Base-by-base conservation (phyloP, 1,139 yeast genomes). In the Wickerhamomyces sp. region DNA sequence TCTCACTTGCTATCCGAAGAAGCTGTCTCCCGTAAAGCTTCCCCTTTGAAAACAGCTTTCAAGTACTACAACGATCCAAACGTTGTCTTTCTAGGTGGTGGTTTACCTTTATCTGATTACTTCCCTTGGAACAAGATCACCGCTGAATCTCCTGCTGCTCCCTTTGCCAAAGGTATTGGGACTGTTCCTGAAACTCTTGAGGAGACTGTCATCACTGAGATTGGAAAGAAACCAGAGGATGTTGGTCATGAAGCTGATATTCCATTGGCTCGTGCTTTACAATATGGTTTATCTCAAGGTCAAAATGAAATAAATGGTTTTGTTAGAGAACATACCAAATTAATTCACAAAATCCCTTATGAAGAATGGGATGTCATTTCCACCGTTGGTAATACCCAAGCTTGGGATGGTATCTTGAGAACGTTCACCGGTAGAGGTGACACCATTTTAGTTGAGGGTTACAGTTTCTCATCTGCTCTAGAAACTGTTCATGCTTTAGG, bases 21-120 rank as follows among this genome's bases (percentile, higher is more conserved):
- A 69, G 81, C 97, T 40, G 75, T 74, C 54, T 69, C 84, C 27
- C 86, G 99, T 69, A 72, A 76, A 47, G 79, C 85, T 33, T 89
- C 97, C 15, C 84, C 89, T 14, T 76, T 93, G 66, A 93, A 93
- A 69, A 71, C 79, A 40, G 95, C 96, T 23, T 87, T 90, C 73
- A 81, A 79, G 63, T 85, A 84, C 70, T 85, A 72, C 62, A 72
- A 73, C 40, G 75, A 79, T 54, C 96, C 96, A 39, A 80, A 83
- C 44, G 74, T 93, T 63, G 81, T 91, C 46, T 90, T 90, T 61
- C 78, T 93, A 51, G 99, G 97, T 45, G 99, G 99, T 54, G 99
- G 99, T 7, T 77, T 93, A 57, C 99, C 99, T 18, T 70, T 88
- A 60, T 72, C 96, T 18, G 91, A 84, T 56, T 84, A 86, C 65